Base-by-base conservation (phyloP, 371 early-diverging fungal genomes). In the Syncephalastrum sp. region DNA sequence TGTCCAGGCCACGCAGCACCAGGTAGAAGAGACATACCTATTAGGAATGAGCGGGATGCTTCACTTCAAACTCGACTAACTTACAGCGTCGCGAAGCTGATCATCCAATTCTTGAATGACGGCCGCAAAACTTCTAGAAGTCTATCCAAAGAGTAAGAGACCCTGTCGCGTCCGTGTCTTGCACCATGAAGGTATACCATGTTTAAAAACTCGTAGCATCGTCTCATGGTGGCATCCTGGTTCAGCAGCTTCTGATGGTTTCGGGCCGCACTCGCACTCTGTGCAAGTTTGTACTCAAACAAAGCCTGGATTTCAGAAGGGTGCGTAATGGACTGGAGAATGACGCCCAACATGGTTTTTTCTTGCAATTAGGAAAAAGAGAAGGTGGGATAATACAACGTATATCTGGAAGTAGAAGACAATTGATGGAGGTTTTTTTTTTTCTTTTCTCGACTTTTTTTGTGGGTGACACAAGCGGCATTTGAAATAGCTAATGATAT, bases 121-220 rank as follows among this genome's bases (percentile, higher is more conserved):
- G 29, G 92, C 87, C 21, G 96, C 90, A 72, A 98, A 98, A 55
- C 96, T 96, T 50, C 99, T 88, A 24, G 96, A 96, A 41, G 97
- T 97, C 74, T 78, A 65, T 5, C 50, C n/a, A 42, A 42, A 17
- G 47, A 47, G 45, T 49, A 16, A 38, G 27, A 6, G 29, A 1
- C 21, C 43, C 16, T 13, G n/a, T 0, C 0, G 38, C 33, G 17
- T 38, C 4, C 23, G 29, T 3, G 4, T 7, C 4, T 13, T 24
- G 29, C 8, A 17, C n/a, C 19, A 17, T 12, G 24, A 53, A 21
- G 46, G 24, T 13, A 43, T 68, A 75, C 79, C 75, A 82, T 72
- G 74, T 91, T 89, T 59, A 98, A 81, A 70, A 88, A 91, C 66
- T 93, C 81, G 81, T 96, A 97, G 81, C 95, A 94, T 55, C 86